Evolutionary conservation across 1,284 basidiomycete species (phyloP).

Genomic region (Cryptococcus sp.): DNA sequence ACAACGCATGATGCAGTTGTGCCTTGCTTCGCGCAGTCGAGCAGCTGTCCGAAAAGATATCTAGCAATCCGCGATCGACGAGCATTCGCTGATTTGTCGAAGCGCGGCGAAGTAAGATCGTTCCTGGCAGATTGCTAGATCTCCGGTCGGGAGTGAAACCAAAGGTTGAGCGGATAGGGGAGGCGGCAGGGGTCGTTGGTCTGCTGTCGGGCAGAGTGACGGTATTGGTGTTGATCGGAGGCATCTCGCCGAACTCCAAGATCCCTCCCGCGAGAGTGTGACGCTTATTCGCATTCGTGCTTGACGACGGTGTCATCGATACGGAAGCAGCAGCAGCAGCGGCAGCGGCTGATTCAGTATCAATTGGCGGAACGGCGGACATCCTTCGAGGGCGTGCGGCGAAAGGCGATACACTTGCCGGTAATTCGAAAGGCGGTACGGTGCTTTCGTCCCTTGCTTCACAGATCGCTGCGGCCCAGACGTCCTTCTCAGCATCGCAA

Average conservation of each 20-base stretch:
- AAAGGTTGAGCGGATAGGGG: slow-evolving; percentile 24
- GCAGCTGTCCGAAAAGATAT: slow-evolving; percentile 53
- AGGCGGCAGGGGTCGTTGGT: slow-evolving; percentile 19
- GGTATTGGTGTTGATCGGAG: not conserved
- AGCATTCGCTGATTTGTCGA: slow-evolving; percentile 65
- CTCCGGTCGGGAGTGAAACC: slow-evolving; percentile 21
- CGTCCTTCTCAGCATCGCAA: slow-evolving; percentile 73
- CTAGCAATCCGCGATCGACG: slow-evolving; percentile 52
- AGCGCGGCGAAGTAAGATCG: slow-evolving; percentile 68
- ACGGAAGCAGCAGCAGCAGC: not conserved
- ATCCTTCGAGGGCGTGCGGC: slow-evolving; percentile 28
- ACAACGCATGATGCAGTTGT: slow-evolving; percentile 34
- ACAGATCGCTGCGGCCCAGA: slow-evolving; percentile 73
- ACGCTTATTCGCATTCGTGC: slow-evolving; percentile 23
- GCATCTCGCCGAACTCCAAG: slow-evolving; percentile 6
- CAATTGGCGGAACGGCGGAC: slow-evolving; percentile 16
- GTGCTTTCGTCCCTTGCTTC: slow-evolving; percentile 44
- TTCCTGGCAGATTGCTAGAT: slow-evolving; percentile 51
- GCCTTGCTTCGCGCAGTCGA: slow-evolving; percentile 48
- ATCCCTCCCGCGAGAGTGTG: slow-evolving; percentile 30
- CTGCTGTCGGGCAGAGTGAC: not conserved
- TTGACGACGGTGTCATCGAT: not conserved
- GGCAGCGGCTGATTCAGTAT: not conserved
- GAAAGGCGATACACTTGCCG: slow-evolving; percentile 43
- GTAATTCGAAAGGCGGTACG: slow-evolving; percentile 49